These are phyloP conservation scores for Aristolochia californica DNA, from an alignment of 164 flowering plant species.

Conservation along the genomic window DNA sequence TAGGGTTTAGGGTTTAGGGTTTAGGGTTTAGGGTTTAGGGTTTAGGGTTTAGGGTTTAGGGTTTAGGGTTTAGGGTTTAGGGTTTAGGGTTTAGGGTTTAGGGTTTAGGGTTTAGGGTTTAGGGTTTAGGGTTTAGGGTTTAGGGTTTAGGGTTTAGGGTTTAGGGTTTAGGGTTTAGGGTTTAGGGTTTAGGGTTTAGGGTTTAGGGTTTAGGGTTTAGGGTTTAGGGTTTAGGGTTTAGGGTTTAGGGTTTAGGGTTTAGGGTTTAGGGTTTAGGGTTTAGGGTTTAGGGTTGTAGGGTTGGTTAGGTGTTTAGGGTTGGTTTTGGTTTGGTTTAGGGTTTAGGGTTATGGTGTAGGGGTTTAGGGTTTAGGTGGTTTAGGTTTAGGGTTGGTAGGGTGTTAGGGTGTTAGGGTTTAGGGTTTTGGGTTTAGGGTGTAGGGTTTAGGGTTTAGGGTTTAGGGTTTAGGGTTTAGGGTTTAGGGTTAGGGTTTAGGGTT, in stretches of 20 bases:
- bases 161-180: conserved; percentile 7
- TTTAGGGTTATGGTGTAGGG: conserved; percentile 4
- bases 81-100: conserved; percentile 2
- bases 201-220: conserved; percentile 4
- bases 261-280: conserved; percentile 9
- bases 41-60: conserved; percentile 1
- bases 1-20: conserved; percentile 4
- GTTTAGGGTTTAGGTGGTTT: conserved; percentile 4
- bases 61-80: conserved; percentile 2
- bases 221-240: conserved; percentile 4
- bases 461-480: conserved; percentile 5
- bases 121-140: conserved; percentile 9
- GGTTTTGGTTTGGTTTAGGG: conserved; percentile 8
- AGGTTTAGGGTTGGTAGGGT: conserved; percentile 2
- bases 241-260: conserved; percentile 7
- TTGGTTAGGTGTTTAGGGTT: background rate
- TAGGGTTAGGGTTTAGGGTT: conserved; percentile 3
- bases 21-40: conserved; percentile 4
- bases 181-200: conserved; percentile 7
- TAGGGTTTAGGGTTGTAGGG: conserved; percentile 9
- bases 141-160: conserved; percentile 7
- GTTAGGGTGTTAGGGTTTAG: background rate
- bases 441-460: background rate
- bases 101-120: conserved; percentile 5
- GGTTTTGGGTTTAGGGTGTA: background rate